Evolutionary conservation across 1,284 basidiomycete genomes (phyloP).

Genomic region (Ustilago xerochloae): DNA sequence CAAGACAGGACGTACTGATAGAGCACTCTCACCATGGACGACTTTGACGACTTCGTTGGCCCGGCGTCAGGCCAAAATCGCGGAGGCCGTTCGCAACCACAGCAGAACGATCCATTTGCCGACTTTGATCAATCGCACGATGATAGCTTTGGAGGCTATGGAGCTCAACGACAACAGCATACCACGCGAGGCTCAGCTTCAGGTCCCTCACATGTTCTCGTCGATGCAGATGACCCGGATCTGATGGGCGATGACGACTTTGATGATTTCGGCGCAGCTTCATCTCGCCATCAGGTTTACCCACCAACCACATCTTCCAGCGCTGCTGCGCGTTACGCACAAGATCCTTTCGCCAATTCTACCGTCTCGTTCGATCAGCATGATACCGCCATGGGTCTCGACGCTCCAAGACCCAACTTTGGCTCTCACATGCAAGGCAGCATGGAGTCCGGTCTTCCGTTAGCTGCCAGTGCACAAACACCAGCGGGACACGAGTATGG

Average conservation of each 20-base stretch:
- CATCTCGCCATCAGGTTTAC: conserved; percentile 23
- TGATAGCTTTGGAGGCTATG: conserved; percentile 15
- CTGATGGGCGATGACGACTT: conserved; percentile 59
- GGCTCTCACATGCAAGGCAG: conserved; percentile 37
- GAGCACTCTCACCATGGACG: conserved; percentile 42
- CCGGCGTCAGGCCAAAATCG: conserved; percentile 10
- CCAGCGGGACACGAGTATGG: conserved; percentile 46
- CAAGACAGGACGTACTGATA: background rate
- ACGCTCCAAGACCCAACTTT: conserved; percentile 34
- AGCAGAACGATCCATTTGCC: conserved; percentile 29
- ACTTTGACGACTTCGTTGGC: conserved; percentile 61
- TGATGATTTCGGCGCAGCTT: conserved; percentile 16
- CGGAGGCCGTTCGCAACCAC: conserved; percentile 1
- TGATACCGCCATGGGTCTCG: conserved; percentile 45
- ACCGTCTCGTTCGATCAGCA: conserved; percentile 36
- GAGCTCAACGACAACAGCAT: conserved; percentile 3
- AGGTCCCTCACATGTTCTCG: conserved; percentile 58
- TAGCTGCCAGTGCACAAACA: conserved; percentile 44
- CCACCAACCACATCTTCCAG: conserved; percentile 22
- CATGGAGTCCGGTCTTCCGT: conserved; percentile 52
- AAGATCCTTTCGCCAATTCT: conserved; percentile 29
- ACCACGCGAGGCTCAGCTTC: conserved; percentile 1
- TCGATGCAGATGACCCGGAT: conserved; percentile 62
- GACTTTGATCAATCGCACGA: conserved; percentile 35
- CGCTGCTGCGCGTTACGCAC: conserved; percentile 7